Evolutionary conservation across 179 eudicot species (phyloP), one percentile per base, ranked within the genome.

Genomic region (Heliamphora pulchella): DNA sequence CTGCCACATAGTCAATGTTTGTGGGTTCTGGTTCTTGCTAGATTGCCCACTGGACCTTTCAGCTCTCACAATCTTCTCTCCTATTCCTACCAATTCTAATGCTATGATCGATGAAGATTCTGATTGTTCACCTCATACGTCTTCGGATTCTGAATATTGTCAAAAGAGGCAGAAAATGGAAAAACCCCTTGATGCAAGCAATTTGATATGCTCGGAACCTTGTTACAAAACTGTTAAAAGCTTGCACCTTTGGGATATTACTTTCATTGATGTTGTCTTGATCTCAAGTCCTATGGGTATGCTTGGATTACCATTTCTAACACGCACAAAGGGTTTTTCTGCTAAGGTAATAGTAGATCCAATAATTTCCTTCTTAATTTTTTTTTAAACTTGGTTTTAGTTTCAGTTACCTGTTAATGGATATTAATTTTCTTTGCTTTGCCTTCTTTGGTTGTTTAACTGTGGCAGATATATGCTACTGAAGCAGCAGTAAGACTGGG

Each of bases 11-110:
- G 61, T 92, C 74, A 82, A 89, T 75, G 81, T 93, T 9, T 86
- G 84, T 57, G 98, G 98, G 39, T 88, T 90, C 68, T 88, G 84
- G 54, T 62, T 95, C 79, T 81, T 93, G 63, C 85, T 93, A 76
- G 98, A 95, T 85, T 95, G 94, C 80, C 98, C 98, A 5, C 77
- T 95, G 84, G 98, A 95, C 88, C 93, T 93, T 80, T 91, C 97
- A 2, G 85, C 89, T n/a, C 86, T 95, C 53, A 41, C 86, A 59
- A 83, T 87, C 70, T 95, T 93, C 80, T 86, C 94, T 66, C 98
- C 97, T 17, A 67, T 91, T 66, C 89, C 93, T 68, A 70, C 72
- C 9, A 78, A 80, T 70, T 81, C 85, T 11, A 80, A 62, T 64
- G 74, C 78, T 46, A 77, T 71, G 18, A 66, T 67, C 47, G 82